Evolutionary conservation across 768 basidiomycete species (phyloP).

Genomic region (Pleurotus djamor): DNA sequence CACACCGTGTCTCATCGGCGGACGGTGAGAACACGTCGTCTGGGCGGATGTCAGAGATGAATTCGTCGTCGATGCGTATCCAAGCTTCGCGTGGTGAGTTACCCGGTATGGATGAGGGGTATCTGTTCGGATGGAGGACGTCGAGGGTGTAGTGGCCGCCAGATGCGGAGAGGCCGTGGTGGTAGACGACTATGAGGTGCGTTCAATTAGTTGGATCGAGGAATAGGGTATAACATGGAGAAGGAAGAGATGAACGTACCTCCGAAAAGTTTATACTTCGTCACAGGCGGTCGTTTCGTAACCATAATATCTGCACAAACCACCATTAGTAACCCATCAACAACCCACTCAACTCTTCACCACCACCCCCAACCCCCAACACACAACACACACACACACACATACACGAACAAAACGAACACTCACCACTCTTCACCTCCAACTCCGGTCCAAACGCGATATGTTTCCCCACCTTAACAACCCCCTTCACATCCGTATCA

Average conservation of each 20-base stretch:
- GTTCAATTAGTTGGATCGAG: background rate
- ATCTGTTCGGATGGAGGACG: slow-evolving; percentile 73
- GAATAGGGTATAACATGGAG: background rate
- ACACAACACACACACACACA: no score
- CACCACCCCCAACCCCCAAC: no score
- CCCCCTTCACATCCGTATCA: slow-evolving; percentile 69
- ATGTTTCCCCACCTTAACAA: slow-evolving; percentile 85
- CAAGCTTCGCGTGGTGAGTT: slow-evolving; percentile 63
- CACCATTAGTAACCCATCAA: no score
- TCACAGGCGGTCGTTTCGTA: slow-evolving; percentile 39
- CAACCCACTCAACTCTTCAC: no score
- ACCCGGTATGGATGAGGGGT: slow-evolving; percentile 26
- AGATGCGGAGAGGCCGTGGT: slow-evolving; percentile 87
- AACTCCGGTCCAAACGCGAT: slow-evolving; percentile 77
- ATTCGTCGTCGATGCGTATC: slow-evolving; percentile 94
- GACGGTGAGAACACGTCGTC: slow-evolving; percentile 72
- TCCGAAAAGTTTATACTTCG: slow-evolving; percentile 81
- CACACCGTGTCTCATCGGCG: slow-evolving; percentile 62
- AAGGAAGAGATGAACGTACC: slow-evolving; percentile 40
- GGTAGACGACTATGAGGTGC: slow-evolving; percentile 68
- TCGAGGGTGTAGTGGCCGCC: slow-evolving; percentile 97
- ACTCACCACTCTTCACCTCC: slow-evolving; percentile 67
- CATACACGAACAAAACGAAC: no score
- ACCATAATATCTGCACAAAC: slow-evolving; percentile 74
- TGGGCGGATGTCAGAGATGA: slow-evolving; percentile 68